Conservation (phyloP, 2,329 filamentous ascomycete species). For the Aspergillus fijiensis region DNA sequence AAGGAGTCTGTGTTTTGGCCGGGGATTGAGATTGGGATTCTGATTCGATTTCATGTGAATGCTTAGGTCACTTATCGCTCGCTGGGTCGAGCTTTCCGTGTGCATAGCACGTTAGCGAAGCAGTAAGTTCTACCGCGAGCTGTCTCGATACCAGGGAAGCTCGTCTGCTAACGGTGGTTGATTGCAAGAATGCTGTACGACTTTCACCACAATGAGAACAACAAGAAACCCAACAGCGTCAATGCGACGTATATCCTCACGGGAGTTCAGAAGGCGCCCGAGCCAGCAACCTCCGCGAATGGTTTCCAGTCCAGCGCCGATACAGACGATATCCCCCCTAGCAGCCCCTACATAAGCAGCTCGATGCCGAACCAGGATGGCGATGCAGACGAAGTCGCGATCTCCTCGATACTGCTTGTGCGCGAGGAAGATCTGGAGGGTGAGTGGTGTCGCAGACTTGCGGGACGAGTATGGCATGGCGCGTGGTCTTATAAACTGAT, state of each 20-base stretch:
- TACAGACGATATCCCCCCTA: conserved; percentile 58
- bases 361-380: conserved; percentile 59
- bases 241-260: conserved; percentile 90
- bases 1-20: background rate
- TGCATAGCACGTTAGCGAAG: conserved; percentile 86
- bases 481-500: background rate
- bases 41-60: conserved; percentile 5
- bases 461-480: background rate
- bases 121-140: conserved; percentile 59
- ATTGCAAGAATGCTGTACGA: conserved; percentile 74
- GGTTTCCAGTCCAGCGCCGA: conserved; percentile 52
- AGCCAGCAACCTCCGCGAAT: conserved; percentile 34
- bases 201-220: conserved; percentile 76
- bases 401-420: conserved; percentile 64
- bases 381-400: conserved; percentile 52
- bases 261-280: conserved; percentile 58
- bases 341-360: conserved; percentile 66
- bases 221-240: conserved; percentile 69
- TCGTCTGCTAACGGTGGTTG: conserved; percentile 18
- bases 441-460: conserved; percentile 32
- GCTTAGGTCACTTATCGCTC: conserved; percentile 79
- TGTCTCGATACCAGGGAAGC: conserved; percentile 3
- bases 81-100: conserved; percentile 76
- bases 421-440: conserved; percentile 71
- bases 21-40: too few species aligned